phyloP scores from a whole-genome alignment of 805 yeast species.

The Yarrowia bubula region DNA sequence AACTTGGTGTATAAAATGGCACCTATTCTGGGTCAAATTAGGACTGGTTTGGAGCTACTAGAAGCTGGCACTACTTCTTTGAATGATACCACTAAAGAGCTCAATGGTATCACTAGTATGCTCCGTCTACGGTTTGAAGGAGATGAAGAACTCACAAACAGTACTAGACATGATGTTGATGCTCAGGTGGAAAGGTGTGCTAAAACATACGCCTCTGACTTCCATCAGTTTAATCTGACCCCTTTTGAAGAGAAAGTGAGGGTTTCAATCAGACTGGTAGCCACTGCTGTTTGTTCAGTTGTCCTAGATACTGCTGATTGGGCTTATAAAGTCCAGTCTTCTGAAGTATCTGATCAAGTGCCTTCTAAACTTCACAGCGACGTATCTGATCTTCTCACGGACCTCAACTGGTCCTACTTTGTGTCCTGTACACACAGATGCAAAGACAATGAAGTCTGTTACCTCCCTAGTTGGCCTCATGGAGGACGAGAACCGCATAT shows the following conservation, averaged over 20 bases:
- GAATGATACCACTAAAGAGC: not conserved
- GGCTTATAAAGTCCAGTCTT: not conserved
- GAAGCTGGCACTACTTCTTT: not conserved
- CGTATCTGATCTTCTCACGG: not conserved
- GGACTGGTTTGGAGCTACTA: not conserved
- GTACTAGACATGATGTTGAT: not conserved
- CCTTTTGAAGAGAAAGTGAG: not conserved
- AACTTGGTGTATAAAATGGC: constrained; percentile 7
- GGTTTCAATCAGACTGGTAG: not conserved
- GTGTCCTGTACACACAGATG: constrained; percentile 1
- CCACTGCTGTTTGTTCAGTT: constrained; percentile 3
- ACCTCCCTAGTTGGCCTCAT: constrained; percentile 20
- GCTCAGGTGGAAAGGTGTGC: constrained; percentile 2
- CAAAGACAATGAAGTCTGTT: constrained; percentile 11
- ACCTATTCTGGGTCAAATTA: not conserved
- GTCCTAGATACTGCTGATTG: constrained; percentile 7
- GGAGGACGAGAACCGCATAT: constrained; percentile 7
- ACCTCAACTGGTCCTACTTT: constrained; percentile 14
- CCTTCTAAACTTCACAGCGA: not conserved
- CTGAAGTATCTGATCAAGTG: not conserved
- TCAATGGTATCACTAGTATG: not conserved
- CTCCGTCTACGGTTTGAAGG: not conserved
- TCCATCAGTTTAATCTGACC: not conserved
- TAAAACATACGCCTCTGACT: not conserved
- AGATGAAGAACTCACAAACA: not conserved